A percentile compares a stretch with the other conserved stretches of the same genome.
Evolutionary conservation across 2,329 filamentous ascomycete species (phyloP).

Genomic region (Pseudodiploospora longispora): DNA sequence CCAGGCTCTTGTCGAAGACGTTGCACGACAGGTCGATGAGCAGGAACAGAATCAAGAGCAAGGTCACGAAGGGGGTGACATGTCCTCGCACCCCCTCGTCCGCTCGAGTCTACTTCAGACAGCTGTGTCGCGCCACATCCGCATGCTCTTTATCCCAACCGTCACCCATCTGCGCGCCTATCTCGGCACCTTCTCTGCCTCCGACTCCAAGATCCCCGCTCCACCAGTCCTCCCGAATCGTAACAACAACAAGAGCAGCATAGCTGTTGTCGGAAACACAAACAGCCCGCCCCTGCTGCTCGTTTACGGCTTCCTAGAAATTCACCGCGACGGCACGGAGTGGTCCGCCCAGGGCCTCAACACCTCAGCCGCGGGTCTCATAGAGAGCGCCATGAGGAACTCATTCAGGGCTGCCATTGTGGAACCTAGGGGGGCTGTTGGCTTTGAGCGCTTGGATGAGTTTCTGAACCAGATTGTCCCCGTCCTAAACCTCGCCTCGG

Average conservation of each 20-base stretch:
- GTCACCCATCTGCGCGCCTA: constrained; percentile 72
- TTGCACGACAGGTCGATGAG: constrained; percentile 20
- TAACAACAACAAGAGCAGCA: background rate
- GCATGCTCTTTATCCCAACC: constrained; percentile 64
- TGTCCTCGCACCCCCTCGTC: constrained; percentile 34
- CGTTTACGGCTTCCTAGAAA: constrained; percentile 55
- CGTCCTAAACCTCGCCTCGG: constrained; percentile 50
- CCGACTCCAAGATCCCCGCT: constrained; percentile 26
- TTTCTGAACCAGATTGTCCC: constrained; percentile 48
- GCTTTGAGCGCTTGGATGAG: constrained; percentile 22
- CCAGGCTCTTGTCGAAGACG: constrained; percentile 43
- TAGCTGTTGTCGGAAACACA: constrained; percentile 1
- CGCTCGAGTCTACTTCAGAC: constrained; percentile 61
- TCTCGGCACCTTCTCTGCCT: constrained; percentile 47
- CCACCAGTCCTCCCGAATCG: constrained; percentile 24
- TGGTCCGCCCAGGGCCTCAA: constrained; percentile 69
- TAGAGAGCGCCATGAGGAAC: constrained; percentile 49
- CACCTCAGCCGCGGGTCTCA: constrained; percentile 51
- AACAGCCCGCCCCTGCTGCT: constrained; percentile 39
- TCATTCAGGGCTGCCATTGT: constrained; percentile 37
- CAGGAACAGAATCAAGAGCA: background rate
- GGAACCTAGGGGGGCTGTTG: constrained; percentile 32
- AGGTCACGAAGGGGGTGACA: background rate
- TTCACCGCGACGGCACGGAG: constrained; percentile 61
- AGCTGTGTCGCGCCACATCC: constrained; percentile 59